Percentiles rank a stretch among this genome's conserved stretches.
These are phyloP conservation scores for Apiospora hydei DNA, from an alignment of 2,329 filamentous ascomycete genomes.

Conservation along the genomic window DNA sequence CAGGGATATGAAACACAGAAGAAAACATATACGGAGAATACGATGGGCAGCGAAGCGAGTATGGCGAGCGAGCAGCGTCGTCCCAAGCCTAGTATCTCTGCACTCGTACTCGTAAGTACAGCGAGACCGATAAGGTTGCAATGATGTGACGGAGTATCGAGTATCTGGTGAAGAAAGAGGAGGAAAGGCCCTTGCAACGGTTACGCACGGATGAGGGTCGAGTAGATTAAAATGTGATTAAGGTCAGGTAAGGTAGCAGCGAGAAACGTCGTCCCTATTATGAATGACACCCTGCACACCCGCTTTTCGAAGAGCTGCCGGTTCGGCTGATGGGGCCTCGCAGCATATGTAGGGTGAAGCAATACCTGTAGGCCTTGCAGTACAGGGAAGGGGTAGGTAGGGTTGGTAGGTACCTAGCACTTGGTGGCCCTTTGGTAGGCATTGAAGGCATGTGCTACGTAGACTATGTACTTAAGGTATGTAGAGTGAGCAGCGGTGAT, in stretches of 20 bases:
- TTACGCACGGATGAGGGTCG: slow-evolving; percentile 1
- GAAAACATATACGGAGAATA: slow-evolving; percentile 14
- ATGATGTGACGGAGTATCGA: background rate
- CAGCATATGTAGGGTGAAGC: background rate
- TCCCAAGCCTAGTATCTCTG: background rate
- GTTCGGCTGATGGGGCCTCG: background rate
- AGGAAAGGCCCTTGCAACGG: background rate
- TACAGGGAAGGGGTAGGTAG: background rate
- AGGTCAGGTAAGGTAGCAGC: background rate
- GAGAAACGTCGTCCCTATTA: slow-evolving; percentile 9
- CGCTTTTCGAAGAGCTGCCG: background rate
- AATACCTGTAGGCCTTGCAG: background rate
- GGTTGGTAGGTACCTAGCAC: background rate
- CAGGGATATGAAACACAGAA: slow-evolving; percentile 18
- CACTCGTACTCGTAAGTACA: slow-evolving; percentile 17
- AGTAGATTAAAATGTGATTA: background rate
- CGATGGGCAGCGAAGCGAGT: background rate
- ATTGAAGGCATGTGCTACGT: too few relatives aligned
- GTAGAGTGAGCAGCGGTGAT: background rate
- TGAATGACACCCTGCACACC: slow-evolving; percentile 13
- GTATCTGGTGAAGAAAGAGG: background rate
- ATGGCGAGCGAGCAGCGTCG: background rate
- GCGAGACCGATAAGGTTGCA: slow-evolving; percentile 1
- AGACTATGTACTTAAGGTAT: too few relatives aligned
- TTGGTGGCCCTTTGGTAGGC: too few relatives aligned